These are phyloP conservation scores for Pistacia vera DNA, from an alignment of 345 rosid species.

Conservation along the genomic window DNA sequence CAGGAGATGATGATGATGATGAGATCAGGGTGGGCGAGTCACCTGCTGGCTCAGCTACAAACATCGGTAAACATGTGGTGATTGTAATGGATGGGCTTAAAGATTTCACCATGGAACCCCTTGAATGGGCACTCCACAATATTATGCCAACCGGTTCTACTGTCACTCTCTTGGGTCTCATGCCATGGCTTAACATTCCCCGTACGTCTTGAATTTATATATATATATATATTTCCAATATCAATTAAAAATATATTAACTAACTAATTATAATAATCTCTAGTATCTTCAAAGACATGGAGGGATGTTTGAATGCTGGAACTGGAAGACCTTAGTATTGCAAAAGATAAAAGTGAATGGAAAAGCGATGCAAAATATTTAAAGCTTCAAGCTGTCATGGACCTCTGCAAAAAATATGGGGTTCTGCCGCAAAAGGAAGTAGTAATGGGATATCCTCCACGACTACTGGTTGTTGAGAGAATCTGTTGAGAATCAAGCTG, in stretches of 20 bases:
- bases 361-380: conserved; percentile 30
- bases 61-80: conserved; percentile 32
- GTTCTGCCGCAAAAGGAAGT: conserved; percentile 47
- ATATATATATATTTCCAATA: too few relatives aligned
- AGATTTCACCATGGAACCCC: conserved; percentile 40
- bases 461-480: conserved; percentile 34
- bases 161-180: conserved; percentile 49
- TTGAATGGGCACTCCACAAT: conserved; percentile 56
- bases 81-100: conserved; percentile 54
- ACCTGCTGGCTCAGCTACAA: conserved; percentile 7
- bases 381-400: conserved; percentile 50
- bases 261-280: not conserved
- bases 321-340: conserved; percentile 34
- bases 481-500: too few relatives aligned
- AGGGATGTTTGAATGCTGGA: conserved; percentile 47
- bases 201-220: conserved; percentile 27
- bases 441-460: conserved; percentile 54
- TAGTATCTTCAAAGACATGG: conserved; percentile 49
- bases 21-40: conserved; percentile 12
- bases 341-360: conserved; percentile 31
- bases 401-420: conserved; percentile 43
- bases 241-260: too few relatives aligned
- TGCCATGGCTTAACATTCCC: conserved; percentile 63
- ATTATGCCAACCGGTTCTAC: conserved; percentile 28
- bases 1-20: conserved; percentile 9